Percentiles rank a stretch among this genome's conserved stretches.
These are phyloP conservation scores for Annulohypoxylon moriforme DNA, from an alignment of 495 filamentous ascomycete genomes.

Conservation along the genomic window DNA sequence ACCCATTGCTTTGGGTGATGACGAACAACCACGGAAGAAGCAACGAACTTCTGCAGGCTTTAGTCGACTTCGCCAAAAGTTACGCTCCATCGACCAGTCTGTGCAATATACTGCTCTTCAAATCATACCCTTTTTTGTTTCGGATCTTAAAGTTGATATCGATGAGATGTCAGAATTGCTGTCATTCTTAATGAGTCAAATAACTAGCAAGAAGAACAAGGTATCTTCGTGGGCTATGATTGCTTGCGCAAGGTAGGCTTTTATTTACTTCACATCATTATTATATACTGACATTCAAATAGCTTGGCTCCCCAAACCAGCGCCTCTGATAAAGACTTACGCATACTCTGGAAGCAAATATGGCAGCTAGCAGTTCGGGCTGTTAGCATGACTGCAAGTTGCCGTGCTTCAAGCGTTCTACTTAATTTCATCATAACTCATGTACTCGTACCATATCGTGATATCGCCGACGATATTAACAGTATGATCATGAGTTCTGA, in stretches of 20 bases:
- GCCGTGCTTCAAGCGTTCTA: conserved; percentile 83
- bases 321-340: conserved; percentile 42
- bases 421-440: conserved; percentile 73
- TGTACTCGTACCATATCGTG: conserved; percentile 70
- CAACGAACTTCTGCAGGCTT: conserved; percentile 67
- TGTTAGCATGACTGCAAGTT: conserved; percentile 74
- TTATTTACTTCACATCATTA: neutral
- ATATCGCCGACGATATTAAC: conserved; percentile 70
- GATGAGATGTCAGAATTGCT: conserved; percentile 56
- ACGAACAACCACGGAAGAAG: conserved; percentile 69
- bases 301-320: conserved; percentile 43
- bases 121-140: conserved; percentile 76
- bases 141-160: conserved; percentile 44
- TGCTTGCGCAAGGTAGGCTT: conserved; percentile 67
- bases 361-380: conserved; percentile 80
- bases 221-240: conserved; percentile 67
- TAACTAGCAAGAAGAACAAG: conserved; percentile 52
- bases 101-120: conserved; percentile 77
- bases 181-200: conserved; percentile 48
- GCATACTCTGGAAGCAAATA: conserved; percentile 70
- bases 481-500: conserved; percentile 79
- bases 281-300: conserved; percentile 34
- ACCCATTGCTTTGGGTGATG: conserved; percentile 40
- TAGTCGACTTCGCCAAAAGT: conserved; percentile 71
- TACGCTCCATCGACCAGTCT: conserved; percentile 64